These are phyloP conservation scores for Saturnispora besseyi DNA, from an alignment of 805 yeast species.

Conservation along the genomic window DNA sequence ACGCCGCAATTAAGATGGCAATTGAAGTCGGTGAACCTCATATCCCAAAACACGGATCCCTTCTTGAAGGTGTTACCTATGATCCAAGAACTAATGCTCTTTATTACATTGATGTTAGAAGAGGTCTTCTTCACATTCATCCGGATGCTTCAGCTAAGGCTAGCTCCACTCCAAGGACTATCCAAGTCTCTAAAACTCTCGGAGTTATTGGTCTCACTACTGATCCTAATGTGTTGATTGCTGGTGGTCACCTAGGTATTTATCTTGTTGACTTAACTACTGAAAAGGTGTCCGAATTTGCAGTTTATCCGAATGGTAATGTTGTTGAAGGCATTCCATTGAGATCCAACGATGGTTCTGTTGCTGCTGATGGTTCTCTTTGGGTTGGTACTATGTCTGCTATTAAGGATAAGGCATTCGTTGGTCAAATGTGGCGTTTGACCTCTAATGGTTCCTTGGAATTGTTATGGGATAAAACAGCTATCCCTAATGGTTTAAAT, in stretches of 20 bases:
- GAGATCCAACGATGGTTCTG: constrained; percentile 77
- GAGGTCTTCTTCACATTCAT: constrained; percentile 28
- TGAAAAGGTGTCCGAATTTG: constrained; percentile 29
- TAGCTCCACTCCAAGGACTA: constrained; percentile 27
- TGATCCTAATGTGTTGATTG: constrained; percentile 43
- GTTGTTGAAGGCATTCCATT: constrained; percentile 24
- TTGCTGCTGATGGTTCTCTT: constrained; percentile 68
- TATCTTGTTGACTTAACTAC: constrained; percentile 42
- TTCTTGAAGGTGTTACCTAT: constrained; percentile 62
- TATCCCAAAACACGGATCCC: constrained; percentile 31
- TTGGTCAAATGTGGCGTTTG: constrained; percentile 48
- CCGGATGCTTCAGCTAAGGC: constrained; percentile 10
- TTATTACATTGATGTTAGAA: constrained; percentile 40
- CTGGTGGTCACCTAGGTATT: constrained; percentile 61
- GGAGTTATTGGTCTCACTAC: constrained; percentile 69
- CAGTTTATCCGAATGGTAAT: constrained; percentile 33
- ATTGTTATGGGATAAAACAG: constrained; percentile 29
- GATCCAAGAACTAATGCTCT: constrained; percentile 45
- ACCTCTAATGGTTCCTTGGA: constrained; percentile 24
- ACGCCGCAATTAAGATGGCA: neutral
- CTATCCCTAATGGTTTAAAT: constrained; percentile 66
- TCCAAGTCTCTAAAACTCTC: constrained; percentile 33
- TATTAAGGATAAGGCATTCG: constrained; percentile 15
- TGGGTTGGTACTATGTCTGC: constrained; percentile 74
- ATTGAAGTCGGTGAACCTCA: constrained; percentile 16